A percentile compares a stretch with the other conserved stretches of the same genome.
Evolutionary conservation across 1,284 basidiomycete genomes (phyloP).

Genomic region (Irpex rosettiformis): DNA sequence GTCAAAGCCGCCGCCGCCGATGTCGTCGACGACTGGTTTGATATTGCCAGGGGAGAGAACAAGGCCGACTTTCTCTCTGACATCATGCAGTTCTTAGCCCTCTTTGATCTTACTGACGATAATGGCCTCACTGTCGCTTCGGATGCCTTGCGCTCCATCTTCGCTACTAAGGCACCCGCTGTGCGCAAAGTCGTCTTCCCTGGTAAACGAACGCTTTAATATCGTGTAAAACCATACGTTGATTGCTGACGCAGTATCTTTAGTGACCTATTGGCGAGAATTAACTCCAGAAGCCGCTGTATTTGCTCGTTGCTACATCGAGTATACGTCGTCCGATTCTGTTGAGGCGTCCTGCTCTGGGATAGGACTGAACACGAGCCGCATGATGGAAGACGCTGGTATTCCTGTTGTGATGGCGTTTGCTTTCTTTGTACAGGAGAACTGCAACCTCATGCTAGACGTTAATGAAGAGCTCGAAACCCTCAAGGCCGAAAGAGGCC

Average conservation of each 20-base stretch:
- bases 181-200: not conserved
- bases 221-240: not conserved
- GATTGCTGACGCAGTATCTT: too few relatives aligned
- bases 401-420: constrained; percentile 86
- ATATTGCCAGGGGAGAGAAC: constrained; percentile 2
- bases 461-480: constrained; percentile 32
- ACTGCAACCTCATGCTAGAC: constrained; percentile 67
- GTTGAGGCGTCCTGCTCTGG: constrained; percentile 63
- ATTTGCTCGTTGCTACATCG: constrained; percentile 77
- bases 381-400: constrained; percentile 54
- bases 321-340: constrained; percentile 24
- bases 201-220: not conserved
- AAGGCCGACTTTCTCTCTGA: constrained; percentile 25
- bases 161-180: constrained; percentile 42
- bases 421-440: constrained; percentile 78
- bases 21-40: constrained; percentile 63
- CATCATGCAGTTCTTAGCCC: constrained; percentile 47
- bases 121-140: constrained; percentile 51
- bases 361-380: constrained; percentile 49
- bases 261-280: constrained; percentile 71
- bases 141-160: constrained; percentile 58
- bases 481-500: constrained; percentile 24
- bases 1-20: constrained; percentile 78
- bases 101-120: constrained; percentile 50
- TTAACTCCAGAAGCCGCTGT: constrained; percentile 80